Evolutionary conservation across 257 asterid genomes (phyloP).

Genomic region (Asclepias syriaca): DNA sequence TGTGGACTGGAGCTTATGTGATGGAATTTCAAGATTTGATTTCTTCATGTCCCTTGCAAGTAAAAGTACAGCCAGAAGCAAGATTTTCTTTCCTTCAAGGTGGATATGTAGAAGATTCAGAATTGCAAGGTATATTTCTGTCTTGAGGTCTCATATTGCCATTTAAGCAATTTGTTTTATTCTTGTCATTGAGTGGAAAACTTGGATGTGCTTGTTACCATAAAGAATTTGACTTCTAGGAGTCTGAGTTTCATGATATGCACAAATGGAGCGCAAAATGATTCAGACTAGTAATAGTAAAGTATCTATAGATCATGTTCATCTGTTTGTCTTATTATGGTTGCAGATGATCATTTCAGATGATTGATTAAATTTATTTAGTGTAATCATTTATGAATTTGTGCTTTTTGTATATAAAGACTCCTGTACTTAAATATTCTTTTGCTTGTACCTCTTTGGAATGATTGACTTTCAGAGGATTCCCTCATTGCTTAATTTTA

Average conservation of each 20-base stretch:
- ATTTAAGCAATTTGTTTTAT: not conserved
- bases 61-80: constrained; percentile 47
- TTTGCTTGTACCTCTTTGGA: not conserved
- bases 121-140: constrained; percentile 45
- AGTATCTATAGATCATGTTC: not conserved
- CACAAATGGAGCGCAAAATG: not conserved
- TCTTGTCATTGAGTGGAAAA: not conserved
- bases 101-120: constrained; percentile 73
- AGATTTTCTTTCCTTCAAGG: constrained; percentile 90
- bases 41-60: constrained; percentile 48
- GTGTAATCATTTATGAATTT: not conserved
- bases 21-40: constrained; percentile 71
- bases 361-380: not conserved
- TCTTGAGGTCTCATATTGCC: not conserved
- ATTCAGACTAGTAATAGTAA: not conserved
- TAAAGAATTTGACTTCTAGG: not conserved
- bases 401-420: no score
- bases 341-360: not conserved
- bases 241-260: not conserved
- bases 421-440: no score
- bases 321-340: not conserved
- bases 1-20: constrained; percentile 81
- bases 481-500: not conserved
- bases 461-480: not conserved
- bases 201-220: not conserved